Conservation (phyloP, 177 flowering plant genomes). For the Vitis hybrid region DNA sequence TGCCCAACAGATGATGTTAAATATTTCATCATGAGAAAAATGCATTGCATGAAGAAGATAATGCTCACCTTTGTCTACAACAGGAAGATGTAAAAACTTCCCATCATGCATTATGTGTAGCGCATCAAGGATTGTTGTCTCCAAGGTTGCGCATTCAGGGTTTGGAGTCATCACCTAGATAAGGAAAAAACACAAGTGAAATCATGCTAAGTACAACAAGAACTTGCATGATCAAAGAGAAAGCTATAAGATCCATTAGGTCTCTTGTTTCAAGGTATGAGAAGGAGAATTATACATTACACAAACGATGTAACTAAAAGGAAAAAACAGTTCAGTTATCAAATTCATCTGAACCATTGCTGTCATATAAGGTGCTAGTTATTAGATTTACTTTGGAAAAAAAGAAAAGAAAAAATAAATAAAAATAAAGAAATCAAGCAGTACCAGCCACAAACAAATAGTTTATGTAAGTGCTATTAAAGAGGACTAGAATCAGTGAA, state of each 20-base stretch:
- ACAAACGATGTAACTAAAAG: neutral
- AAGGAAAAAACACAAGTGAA: neutral
- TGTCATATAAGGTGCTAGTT: too few species aligned
- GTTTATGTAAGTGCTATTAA: too few species aligned
- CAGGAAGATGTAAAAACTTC: slow-evolving; percentile 93
- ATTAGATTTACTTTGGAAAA: too few species aligned
- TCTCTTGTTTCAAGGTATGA: neutral
- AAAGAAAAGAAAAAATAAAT: too few species aligned
- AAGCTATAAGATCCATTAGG: neutral
- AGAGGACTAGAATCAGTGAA: too few species aligned
- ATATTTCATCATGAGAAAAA: neutral
- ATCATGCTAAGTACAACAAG: neutral
- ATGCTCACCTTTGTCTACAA: slow-evolving; percentile 69
- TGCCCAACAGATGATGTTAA: slow-evolving; percentile 32
- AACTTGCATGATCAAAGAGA: neutral
- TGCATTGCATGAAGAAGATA: neutral
- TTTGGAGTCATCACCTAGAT: slow-evolving; percentile 88
- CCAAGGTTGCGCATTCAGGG: slow-evolving; percentile 86
- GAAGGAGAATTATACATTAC: neutral
- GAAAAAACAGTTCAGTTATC: too few species aligned
- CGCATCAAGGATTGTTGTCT: slow-evolving; percentile 91
- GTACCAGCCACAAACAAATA: too few species aligned
- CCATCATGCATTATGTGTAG: slow-evolving; percentile 98
- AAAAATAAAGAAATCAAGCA: too few species aligned
- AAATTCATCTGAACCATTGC: too few species aligned